Evolutionary conservation across 768 basidiomycete genomes (phyloP).

Genomic region (Trametes cubensis): DNA sequence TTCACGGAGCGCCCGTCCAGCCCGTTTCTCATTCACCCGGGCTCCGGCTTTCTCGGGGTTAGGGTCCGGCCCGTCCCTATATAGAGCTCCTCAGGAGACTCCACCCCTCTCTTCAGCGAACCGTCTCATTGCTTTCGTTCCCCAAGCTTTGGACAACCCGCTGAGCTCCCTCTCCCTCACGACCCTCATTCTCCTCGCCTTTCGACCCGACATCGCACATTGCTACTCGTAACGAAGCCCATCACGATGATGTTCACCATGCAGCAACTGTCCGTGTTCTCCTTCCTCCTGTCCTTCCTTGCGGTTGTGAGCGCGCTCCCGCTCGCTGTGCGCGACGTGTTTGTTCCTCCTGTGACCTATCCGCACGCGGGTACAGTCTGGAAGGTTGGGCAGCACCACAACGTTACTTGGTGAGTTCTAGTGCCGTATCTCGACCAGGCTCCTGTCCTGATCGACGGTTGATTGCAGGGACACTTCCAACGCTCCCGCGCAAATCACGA

Average conservation of each 20-base stretch:
- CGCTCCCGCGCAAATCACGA: conserved; percentile 46
- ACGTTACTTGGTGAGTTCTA: conserved; percentile 51
- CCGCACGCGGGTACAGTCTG: conserved; percentile 47
- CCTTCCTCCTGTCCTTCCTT: conserved; percentile 30
- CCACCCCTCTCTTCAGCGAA: conserved; percentile 6
- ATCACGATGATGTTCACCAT: conserved; percentile 30
- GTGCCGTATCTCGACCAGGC: not conserved
- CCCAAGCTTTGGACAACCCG: conserved; percentile 17
- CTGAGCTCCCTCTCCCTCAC: not conserved
- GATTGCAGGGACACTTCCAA: conserved; percentile 42
- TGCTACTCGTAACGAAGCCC: not conserved
- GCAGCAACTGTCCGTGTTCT: conserved; percentile 27
- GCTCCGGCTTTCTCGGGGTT: conserved; percentile 5
- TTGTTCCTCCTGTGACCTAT: conserved; percentile 49
- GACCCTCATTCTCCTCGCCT: not conserved
- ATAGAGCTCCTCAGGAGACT: not conserved
- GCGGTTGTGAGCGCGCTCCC: conserved; percentile 37
- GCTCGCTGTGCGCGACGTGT: conserved; percentile 46
- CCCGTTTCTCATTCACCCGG: not conserved
- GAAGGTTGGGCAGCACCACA: conserved; percentile 46
- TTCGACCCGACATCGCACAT: not conserved
- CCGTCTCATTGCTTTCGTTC: conserved; percentile 19
- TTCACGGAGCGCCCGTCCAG: conserved; percentile 2
- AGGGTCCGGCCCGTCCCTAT: conserved; percentile 12
- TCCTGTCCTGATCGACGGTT: not conserved